phyloP scores from a whole-genome alignment of 768 basidiomycete genomes.

The Agaricus sinodeliciosus region DNA sequence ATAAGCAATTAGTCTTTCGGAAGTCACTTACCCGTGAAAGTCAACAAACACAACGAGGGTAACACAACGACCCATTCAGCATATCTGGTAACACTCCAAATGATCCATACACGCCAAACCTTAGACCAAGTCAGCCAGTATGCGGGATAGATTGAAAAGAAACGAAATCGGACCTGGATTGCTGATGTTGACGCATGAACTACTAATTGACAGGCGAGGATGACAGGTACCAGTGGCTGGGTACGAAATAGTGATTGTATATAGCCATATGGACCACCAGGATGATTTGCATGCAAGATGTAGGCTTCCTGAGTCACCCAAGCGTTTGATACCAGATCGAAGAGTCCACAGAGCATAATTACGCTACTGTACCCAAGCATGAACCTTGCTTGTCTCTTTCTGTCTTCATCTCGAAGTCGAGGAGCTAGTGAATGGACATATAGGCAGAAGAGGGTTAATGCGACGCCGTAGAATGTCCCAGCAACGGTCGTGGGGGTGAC shows the following conservation, averaged over 20 bases:
- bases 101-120: background rate
- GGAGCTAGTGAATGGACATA: background rate
- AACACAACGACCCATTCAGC: background rate
- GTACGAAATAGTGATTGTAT: background rate
- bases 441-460: background rate
- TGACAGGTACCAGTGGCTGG: too few species aligned
- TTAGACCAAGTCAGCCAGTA: background rate
- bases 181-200: background rate
- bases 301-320: background rate
- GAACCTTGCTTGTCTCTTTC: background rate
- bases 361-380: background rate
- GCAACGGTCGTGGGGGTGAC: background rate
- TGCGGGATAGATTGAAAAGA: background rate
- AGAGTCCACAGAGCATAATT: background rate
- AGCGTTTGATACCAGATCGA: background rate
- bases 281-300: background rate
- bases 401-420: background rate
- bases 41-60: background rate
- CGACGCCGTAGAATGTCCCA: background rate
- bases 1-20: background rate
- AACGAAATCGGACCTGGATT: background rate
- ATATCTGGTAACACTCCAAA: background rate
- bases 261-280: background rate
- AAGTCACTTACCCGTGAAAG: background rate
- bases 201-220: background rate